Conservation (phyloP, 768 basidiomycete species). For the Thelephora aurantiotincta region DNA sequence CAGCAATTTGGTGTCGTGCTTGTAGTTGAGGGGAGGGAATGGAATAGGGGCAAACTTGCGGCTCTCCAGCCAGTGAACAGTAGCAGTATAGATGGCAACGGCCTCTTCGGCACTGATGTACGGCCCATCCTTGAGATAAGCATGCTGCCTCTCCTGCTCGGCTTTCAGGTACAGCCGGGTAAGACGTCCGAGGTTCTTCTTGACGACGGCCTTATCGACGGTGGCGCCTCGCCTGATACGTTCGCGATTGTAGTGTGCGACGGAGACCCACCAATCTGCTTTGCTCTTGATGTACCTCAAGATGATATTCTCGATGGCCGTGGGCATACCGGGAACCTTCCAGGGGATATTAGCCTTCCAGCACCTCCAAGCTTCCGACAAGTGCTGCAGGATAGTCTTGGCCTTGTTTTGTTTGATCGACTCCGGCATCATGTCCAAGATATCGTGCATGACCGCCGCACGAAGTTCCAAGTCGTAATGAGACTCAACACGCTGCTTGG, state of each 20-base stretch:
- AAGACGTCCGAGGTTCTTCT: constrained; percentile 96
- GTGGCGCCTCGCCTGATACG: constrained; percentile 95
- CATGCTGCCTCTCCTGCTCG: constrained; percentile 97
- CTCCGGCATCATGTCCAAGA: constrained; percentile 99
- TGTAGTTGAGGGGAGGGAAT: constrained; percentile 97
- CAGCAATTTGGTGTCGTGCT: constrained; percentile 96
- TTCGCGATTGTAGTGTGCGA: constrained; percentile 96
- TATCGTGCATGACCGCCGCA: constrained; percentile 99
- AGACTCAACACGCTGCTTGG: constrained; percentile 97
- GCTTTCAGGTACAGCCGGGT: constrained; percentile 97
- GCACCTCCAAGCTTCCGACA: constrained; percentile 98
- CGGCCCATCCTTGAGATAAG: constrained; percentile 97
- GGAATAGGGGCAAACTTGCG: constrained; percentile 98
- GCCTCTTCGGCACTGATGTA: constrained; percentile 99
- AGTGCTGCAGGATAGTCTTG: constrained; percentile 97
- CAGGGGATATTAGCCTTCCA: constrained; percentile 97
- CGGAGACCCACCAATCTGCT: constrained; percentile 98
- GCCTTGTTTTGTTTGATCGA: constrained; percentile 98
- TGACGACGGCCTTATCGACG: constrained; percentile 96
- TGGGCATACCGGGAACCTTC: constrained; percentile 99
- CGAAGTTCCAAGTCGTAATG: constrained; percentile 96
- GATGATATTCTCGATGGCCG: constrained; percentile 98
- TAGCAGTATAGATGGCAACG: constrained; percentile 96
- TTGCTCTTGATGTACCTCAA: constrained; percentile 98
- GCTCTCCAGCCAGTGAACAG: constrained; percentile 97